Conservation (phyloP, 1,139 yeast species). For the Pichia sp. region DNA sequence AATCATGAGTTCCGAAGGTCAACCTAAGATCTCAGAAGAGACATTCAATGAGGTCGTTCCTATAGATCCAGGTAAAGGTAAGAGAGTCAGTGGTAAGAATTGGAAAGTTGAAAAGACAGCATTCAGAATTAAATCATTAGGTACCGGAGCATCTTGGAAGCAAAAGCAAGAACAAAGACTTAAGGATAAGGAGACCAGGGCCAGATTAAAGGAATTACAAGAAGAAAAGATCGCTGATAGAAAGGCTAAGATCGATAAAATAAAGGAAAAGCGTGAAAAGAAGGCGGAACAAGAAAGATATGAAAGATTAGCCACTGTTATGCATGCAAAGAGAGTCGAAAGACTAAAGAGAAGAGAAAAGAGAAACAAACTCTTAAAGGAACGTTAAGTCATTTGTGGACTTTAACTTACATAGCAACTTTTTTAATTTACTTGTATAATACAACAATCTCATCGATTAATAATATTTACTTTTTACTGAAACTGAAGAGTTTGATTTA, state of each 20-base stretch:
- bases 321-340: constrained; percentile 78
- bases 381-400: constrained; percentile 31
- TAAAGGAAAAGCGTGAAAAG: constrained; percentile 64
- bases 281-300: constrained; percentile 75
- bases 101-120: constrained; percentile 52
- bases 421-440: neutral
- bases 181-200: constrained; percentile 29
- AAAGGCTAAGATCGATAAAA: constrained; percentile 47
- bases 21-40: constrained; percentile 10
- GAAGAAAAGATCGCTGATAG: constrained; percentile 60
- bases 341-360: constrained; percentile 78
- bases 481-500: neutral
- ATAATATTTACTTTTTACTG: neutral
- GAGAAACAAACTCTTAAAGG: constrained; percentile 76
- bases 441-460: neutral
- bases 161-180: constrained; percentile 30
- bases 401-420: neutral
- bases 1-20: neutral
- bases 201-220: constrained; percentile 49
- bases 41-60: constrained; percentile 11
- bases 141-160: constrained; percentile 29
- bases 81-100: constrained; percentile 50
- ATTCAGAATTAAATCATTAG: constrained; percentile 42
- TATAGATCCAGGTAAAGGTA: constrained; percentile 41
- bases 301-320: constrained; percentile 65